Evolutionary conservation across 768 basidiomycete genomes (phyloP).

Genomic region (Dacryopinax spathularia): DNA sequence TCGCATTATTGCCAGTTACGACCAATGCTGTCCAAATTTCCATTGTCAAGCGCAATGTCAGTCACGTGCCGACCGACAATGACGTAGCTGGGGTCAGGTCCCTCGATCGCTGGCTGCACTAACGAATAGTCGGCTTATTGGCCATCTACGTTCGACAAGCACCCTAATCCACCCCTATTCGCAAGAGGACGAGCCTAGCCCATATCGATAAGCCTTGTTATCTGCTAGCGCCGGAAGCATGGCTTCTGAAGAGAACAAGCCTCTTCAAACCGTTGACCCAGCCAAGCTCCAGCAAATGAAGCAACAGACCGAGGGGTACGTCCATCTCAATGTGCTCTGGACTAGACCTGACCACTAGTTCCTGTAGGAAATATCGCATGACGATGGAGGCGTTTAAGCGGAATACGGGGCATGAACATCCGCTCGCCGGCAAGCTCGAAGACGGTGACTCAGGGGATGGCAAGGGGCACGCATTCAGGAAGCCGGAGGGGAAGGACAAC

Average conservation of each 20-base stretch:
- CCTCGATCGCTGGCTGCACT: too few relatives aligned
- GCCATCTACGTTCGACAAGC: too few relatives aligned
- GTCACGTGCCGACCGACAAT: neutral
- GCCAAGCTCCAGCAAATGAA: neutral
- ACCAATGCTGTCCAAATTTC: too few relatives aligned
- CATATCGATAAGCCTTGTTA: neutral
- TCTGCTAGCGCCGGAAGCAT: neutral
- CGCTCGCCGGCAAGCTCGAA: neutral
- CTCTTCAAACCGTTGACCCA: neutral
- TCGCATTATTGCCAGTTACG: too few relatives aligned
- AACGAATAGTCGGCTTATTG: too few relatives aligned
- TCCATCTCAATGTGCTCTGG: neutral
- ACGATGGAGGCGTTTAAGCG: conserved; percentile 1
- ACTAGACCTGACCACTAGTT: neutral
- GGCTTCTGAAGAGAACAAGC: neutral
- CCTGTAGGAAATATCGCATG: neutral
- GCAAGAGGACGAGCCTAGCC: too few relatives aligned
- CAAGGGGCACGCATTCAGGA: neutral
- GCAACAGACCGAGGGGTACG: neutral
- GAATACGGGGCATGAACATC: neutral
- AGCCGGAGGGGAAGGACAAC: neutral
- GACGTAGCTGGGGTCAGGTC: neutral
- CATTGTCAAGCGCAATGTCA: neutral
- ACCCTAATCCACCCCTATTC: too few relatives aligned
- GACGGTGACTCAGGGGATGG: neutral